Base-by-base conservation (phyloP, 1,284 basidiomycete species). In the Tilletia setariae region DNA sequence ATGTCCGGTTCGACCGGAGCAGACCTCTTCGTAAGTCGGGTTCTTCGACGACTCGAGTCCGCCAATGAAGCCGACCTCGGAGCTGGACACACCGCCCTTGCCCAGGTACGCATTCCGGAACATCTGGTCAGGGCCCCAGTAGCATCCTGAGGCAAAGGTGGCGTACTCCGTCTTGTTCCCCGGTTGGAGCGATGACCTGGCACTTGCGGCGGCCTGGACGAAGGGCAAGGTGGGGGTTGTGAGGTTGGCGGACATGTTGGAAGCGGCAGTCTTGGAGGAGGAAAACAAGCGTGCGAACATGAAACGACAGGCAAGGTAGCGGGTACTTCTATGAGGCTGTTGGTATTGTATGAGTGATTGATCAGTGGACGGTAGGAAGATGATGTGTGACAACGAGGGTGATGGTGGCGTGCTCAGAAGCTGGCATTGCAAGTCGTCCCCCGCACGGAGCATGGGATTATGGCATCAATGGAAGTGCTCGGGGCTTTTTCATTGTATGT, bases 1-100 rank as follows among this genome's bases (percentile, higher is more conserved):
- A 82, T 97, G 93, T 49, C 90, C 88, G 0, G 95, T 97, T 19
- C 84, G 76, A 2, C 93, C 94, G 6, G 86, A 85, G 72, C 80
- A 75, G 21, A 97, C 94, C 51, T 89, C 85, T 63, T 85, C 84
- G 83, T 97, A 98, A 66, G 85, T 84, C 75, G 82, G 81, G 64
- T 80, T 76, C 67, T 79, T 73, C 70, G 71, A 73, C 28, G 75
- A 75, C 46, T 76, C 74, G 40, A 68, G 71, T 30, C 81, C 81
- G 40, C 81, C 78, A 49, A 79, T 79, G 70, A 75, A 80, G 42
- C 78, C 78, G 42, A 80, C 78, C 65, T 76, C 75, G 44, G 74
- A 75, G 28, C 75, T 75, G 19, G 76, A 30, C 16, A 80, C 72
- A 40, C 35, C 35, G 4, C 81, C 79, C 44, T 79, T 79, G 85